Evolutionary conservation across 257 asterid species (phyloP).

Genomic region (Parsonsia alboflavescens): DNA sequence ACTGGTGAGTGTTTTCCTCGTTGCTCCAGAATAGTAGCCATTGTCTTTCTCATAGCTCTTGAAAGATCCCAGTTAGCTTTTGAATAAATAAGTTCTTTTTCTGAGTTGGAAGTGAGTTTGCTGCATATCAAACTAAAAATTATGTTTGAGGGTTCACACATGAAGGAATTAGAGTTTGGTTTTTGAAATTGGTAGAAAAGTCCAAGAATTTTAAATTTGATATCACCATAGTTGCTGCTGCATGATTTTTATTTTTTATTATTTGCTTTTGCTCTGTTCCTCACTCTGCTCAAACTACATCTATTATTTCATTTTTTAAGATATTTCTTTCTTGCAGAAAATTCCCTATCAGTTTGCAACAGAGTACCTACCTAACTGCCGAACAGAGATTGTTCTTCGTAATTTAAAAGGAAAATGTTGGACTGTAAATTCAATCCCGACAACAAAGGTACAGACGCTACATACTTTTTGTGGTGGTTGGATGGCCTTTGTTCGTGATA

Average conservation of each 20-base stretch:
- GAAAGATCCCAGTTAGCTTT: not conserved
- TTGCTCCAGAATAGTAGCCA: not conserved
- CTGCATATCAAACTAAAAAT: not conserved
- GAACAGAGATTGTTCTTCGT: conserved; percentile 66
- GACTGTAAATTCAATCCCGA: conserved; percentile 88
- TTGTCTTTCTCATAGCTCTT: not conserved
- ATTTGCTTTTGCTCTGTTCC: conserved; percentile 5
- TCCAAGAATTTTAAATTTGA: not conserved
- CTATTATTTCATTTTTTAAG: conserved; percentile 14
- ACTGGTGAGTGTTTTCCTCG: conserved; percentile 53
- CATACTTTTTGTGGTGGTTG: conserved; percentile 97
- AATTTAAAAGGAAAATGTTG: conserved; percentile 72
- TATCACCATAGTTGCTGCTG: too few species aligned
- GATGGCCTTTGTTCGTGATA: conserved; percentile 93
- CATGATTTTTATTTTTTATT: not conserved
- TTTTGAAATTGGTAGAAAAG: not conserved
- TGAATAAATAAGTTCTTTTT: not conserved
- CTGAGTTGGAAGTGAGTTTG: not conserved
- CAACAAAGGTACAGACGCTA: conserved; percentile 67
- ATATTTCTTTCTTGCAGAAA: conserved; percentile 45
- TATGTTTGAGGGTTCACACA: not conserved
- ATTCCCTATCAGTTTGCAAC: conserved; percentile 78
- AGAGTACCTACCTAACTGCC: conserved; percentile 68
- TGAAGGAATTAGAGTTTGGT: not conserved
- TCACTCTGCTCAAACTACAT: conserved; percentile 6